Evolutionary conservation across 108 stramenopile species (phyloP), one percentile per base, ranked within the genome.

Genomic region (Cyclotella kingstonii): DNA sequence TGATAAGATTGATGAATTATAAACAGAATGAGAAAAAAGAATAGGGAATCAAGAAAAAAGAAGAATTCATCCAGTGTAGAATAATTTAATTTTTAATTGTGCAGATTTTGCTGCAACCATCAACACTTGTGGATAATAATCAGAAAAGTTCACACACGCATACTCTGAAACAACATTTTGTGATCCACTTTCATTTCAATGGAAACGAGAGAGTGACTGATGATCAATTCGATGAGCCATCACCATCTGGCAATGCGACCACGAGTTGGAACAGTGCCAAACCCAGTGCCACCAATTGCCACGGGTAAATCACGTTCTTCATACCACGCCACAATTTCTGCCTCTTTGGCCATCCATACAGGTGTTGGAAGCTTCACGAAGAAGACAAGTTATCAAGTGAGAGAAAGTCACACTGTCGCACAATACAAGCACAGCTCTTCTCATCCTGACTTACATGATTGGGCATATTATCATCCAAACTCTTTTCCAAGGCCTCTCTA

Each of bases 381-480:
- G n/a, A n/a, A 27, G 18, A 51, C 14, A 14, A 44, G 21, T 46
- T 3, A 39, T 25, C 12, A 36, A 56, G 45, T 27, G 11, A 30
- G 12, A 22, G 17, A 36, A 39, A 18, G 38, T 22, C 3, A 44
- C 18, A 25, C 22, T 43, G 39, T 12, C 29, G 34, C 47, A 22
- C 7, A 55, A 33, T 28, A 39, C 4, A 25, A 65, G 18, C 3
- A 22, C 10, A 55, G 41, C 19, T 60, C 9, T 27, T 38, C 4
- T 8, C 4, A 42, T 18, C 36, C 1, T 30, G 34, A 78, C 81
- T 77, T 66, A 81, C 82, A 55, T 91, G 90, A 71, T 91, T 68
- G 23, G 90, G 90, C 90, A 89, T 89, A 70, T 85, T 77, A 17
- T 80, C 76, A 71, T 92, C 89, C 49, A 93, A 63, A 55, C 62